Conservation (phyloP, 306 rosid genomes). For the Cicer pinnatifidum region DNA sequence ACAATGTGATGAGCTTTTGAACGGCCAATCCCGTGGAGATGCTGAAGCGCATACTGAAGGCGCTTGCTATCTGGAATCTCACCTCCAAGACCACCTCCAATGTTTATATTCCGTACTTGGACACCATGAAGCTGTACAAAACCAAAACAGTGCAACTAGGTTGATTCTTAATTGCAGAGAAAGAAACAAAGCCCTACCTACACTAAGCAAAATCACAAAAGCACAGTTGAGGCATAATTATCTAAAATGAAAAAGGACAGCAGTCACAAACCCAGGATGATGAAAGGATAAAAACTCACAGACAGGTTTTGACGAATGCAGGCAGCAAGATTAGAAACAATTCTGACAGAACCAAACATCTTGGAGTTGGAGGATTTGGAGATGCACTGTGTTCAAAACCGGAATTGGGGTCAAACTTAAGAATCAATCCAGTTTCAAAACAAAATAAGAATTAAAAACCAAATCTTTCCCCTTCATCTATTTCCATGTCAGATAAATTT, state of each 20-base stretch:
- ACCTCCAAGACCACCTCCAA: constrained; percentile 75
- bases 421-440: background rate
- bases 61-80: constrained; percentile 78
- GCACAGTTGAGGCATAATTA: background rate
- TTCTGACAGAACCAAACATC: constrained; percentile 46
- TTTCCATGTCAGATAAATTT: too few species aligned
- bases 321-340: constrained; percentile 46
- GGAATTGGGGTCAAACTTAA: background rate
- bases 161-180: background rate
- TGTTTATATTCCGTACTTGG: constrained; percentile 51
- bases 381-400: background rate
- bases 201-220: background rate
- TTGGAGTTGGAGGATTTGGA: background rate
- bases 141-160: background rate
- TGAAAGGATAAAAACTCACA: constrained; percentile 44
- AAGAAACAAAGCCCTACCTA: background rate
- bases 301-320: constrained; percentile 54
- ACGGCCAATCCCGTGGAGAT: constrained; percentile 71
- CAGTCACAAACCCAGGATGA: background rate
- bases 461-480: too few species aligned
- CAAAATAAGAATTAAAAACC: background rate
- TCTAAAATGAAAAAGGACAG: background rate
- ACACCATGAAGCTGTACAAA: constrained; percentile 57
- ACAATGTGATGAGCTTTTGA: constrained; percentile 67
- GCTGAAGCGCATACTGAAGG: constrained; percentile 67